These are phyloP conservation scores for Mortierella sp. DNA, from an alignment of 371 early-diverging fungal genomes.

Conservation along the genomic window DNA sequence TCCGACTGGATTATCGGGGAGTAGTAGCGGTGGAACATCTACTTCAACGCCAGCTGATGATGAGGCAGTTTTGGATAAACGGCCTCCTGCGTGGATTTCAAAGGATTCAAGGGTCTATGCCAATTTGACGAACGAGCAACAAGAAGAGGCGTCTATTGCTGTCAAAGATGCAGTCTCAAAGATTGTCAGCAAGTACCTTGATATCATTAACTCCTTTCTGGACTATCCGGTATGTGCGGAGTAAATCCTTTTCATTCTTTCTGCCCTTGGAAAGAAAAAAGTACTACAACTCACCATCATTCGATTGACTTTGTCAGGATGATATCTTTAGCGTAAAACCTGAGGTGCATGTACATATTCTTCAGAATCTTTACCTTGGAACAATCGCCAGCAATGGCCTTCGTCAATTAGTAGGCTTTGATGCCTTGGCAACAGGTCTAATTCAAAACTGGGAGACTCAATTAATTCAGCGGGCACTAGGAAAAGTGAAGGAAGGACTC, in stretches of 20 bases:
- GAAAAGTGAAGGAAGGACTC: conserved; percentile 22
- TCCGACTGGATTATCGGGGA: not conserved
- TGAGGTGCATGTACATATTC: conserved; percentile 45
- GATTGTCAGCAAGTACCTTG: conserved; percentile 38
- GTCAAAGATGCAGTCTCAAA: conserved; percentile 34
- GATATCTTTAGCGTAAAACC: conserved; percentile 43
- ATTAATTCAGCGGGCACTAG: conserved; percentile 28
- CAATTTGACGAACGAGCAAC: conserved; percentile 31
- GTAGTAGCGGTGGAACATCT: not conserved
- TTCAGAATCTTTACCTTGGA: conserved; percentile 34
- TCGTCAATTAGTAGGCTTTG: conserved; percentile 42
- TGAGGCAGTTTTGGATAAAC: not conserved
- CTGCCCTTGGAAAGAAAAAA: not conserved
- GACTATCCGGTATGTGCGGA: conserved; percentile 44
- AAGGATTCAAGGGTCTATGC: conserved; percentile 36
- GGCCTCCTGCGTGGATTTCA: conserved; percentile 29
- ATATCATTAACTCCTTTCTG: conserved; percentile 40
- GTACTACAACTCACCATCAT: not conserved
- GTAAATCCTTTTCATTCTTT: too few species aligned
- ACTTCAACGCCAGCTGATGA: not conserved
- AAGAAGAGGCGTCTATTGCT: conserved; percentile 21
- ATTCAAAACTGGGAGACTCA: conserved; percentile 50
- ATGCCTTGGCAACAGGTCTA: conserved; percentile 34
- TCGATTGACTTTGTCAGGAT: conserved; percentile 9
- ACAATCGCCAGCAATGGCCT: conserved; percentile 32